These are phyloP conservation scores for Tolypocladium tropicale DNA, from an alignment of 2,329 filamentous ascomycete species.

Conservation along the genomic window DNA sequence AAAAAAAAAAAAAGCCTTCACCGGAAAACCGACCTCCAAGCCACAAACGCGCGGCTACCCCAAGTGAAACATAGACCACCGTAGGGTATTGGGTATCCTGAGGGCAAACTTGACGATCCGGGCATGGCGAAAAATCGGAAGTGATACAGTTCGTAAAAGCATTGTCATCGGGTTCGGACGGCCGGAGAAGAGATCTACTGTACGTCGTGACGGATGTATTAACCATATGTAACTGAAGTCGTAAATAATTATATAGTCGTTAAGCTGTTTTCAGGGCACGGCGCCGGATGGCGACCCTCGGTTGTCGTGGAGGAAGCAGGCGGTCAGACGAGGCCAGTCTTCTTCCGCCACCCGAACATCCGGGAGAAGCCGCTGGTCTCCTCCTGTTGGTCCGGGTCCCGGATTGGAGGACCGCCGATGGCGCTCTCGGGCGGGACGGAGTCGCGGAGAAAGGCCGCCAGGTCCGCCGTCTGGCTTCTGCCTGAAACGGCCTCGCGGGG, in stretches of 20 bases:
- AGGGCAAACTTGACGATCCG: not conserved
- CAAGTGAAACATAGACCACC: not conserved
- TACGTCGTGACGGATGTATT: not conserved
- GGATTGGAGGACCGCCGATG: constrained; percentile 7
- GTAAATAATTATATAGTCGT: not conserved
- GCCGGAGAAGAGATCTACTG: not conserved
- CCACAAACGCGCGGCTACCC: not conserved
- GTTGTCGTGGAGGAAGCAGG: not conserved
- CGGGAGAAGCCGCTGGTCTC: constrained; percentile 32
- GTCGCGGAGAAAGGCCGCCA: constrained; percentile 63
- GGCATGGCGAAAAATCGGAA: too few relatives aligned
- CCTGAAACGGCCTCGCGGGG: constrained; percentile 39
- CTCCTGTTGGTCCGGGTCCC: constrained; percentile 20
- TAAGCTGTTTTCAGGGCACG: not conserved
- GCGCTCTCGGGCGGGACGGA: constrained; percentile 47
- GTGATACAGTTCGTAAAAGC: not conserved
- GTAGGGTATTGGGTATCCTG: not conserved
- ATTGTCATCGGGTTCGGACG: not conserved
- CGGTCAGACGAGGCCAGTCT: constrained; percentile 22
- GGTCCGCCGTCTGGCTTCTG: constrained; percentile 52
- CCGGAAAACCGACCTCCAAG: not conserved
- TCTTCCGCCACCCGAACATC: constrained; percentile 41
- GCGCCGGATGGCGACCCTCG: not conserved
- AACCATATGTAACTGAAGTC: not conserved
- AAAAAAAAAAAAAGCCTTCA: not conserved